Base-by-base conservation (phyloP, 1,139 yeast genomes). In the Neolecta irregularis region DNA sequence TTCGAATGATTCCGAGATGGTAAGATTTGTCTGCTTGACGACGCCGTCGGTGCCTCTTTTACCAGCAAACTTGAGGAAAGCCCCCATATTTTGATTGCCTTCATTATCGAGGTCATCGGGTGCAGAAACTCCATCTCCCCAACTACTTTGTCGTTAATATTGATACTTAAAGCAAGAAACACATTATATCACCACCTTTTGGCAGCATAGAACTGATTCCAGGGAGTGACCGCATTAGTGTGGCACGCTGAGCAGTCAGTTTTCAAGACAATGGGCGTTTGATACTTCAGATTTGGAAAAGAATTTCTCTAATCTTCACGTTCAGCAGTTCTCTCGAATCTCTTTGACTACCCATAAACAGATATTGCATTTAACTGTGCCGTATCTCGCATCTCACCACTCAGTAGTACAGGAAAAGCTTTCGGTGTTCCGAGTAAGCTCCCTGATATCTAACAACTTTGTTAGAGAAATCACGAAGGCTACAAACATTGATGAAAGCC, bases 351-450 rank as follows among this genome's bases (percentile, higher is more conserved):
- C 25, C 96, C 98, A 49, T 81, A 81, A 43, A 85, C 83, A 0
- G 98, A 98, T 45, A 88, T 60, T 2, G 92, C 76, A 54, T 88
- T 88, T 52, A 88, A 63, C 50, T 88, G 94, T 19, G 91, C 92
- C 0, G 98, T 88, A 53, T 88, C 98, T 54, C 75, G 80, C 98
- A 91, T 88, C 57, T 88, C 98, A 18, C 98, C 98, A 13, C 94
- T 80, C 15, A 91, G 57, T 41, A 88, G 61, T 0, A 95, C 95
- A 0, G 93, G 83, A 22, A 83, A 69, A 0, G 93, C 77, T 54
- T 88, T 88, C 1, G 98, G 98, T 0, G 96, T 83, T 2, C 98
- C 98, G 39, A 88, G 62, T 37, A 72, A 58, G 5, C 92, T 74
- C 0, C 98, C 98, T 12, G 93, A 72, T 38, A 91, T 77, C 52